These are phyloP conservation scores for Botrytis pseudocinerea DNA, from an alignment of 2,329 filamentous ascomycete species.

Conservation along the genomic window DNA sequence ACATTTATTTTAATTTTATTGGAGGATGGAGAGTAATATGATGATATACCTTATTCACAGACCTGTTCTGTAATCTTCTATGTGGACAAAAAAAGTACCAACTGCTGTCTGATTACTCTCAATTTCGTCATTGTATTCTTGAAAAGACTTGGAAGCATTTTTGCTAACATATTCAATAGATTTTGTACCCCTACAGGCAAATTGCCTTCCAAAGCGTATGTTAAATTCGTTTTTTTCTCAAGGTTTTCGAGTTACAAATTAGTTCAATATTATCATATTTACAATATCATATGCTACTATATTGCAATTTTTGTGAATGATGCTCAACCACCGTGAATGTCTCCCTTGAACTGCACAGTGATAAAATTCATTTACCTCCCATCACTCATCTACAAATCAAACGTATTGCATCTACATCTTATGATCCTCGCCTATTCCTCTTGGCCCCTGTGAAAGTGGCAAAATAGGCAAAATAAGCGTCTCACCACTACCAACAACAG, in stretches of 20 bases:
- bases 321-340: not conserved
- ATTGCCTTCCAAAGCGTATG: slow-evolving; percentile 6
- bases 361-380: not conserved
- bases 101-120: slow-evolving; percentile 72
- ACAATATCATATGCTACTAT: not conserved
- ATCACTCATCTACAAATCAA: not conserved
- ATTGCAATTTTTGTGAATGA: not conserved
- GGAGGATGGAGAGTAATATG: slow-evolving; percentile 50
- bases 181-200: not conserved
- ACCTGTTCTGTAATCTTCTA: slow-evolving; percentile 73
- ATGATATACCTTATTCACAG: slow-evolving; percentile 75
- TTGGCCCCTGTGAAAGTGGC: not conserved
- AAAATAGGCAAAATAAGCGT: slow-evolving; percentile 6
- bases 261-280: not conserved
- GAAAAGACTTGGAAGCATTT: not conserved
- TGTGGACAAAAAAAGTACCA: slow-evolving; percentile 74
- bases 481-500: not conserved
- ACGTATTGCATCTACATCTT: not conserved
- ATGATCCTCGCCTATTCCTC: not conserved
- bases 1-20: slow-evolving; percentile 29
- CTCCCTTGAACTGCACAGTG: not conserved
- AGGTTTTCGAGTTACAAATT: not conserved
- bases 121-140: slow-evolving; percentile 16
- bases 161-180: slow-evolving; percentile 24
- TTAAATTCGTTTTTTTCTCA: not conserved